These are phyloP conservation scores for Claviceps maximensis DNA, from an alignment of 2,329 filamentous ascomycete species.

Conservation along the genomic window DNA sequence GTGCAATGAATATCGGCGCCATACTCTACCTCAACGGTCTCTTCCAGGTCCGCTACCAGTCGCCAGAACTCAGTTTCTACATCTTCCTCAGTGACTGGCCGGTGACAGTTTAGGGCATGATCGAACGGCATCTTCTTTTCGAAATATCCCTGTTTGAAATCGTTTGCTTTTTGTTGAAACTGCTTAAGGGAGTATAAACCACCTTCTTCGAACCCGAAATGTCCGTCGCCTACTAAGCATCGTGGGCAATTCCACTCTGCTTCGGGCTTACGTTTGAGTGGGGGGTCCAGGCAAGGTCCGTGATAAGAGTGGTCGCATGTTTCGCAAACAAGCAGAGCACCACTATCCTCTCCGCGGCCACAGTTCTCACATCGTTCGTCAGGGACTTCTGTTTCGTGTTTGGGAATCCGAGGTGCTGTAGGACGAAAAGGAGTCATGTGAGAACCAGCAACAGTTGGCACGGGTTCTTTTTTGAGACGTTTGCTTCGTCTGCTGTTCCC, in stretches of 20 bases:
- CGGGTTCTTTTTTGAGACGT: slow-evolving; percentile 67
- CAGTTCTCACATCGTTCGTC: slow-evolving; percentile 74
- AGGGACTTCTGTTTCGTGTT: slow-evolving; percentile 34
- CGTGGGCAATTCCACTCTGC: slow-evolving; percentile 92
- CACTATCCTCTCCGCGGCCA: slow-evolving; percentile 60
- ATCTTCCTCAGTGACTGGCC: slow-evolving; percentile 82
- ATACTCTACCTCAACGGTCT: slow-evolving; percentile 95
- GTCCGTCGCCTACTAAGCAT: slow-evolving; percentile 88
- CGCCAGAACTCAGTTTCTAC: slow-evolving; percentile 96
- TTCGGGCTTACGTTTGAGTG: slow-evolving; percentile 62
- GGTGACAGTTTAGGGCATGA: slow-evolving; percentile 64
- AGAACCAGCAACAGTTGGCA: slow-evolving; percentile 83
- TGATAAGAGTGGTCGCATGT: slow-evolving; percentile 86
- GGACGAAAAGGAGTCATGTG: slow-evolving; percentile 93
- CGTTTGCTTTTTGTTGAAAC: slow-evolving; percentile 90
- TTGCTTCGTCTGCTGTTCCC: slow-evolving; percentile 73
- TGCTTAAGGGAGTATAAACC: slow-evolving; percentile 89
- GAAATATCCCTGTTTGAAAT: slow-evolving; percentile 92
- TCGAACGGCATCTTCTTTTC: slow-evolving; percentile 82
- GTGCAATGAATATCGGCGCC: slow-evolving; percentile 97
- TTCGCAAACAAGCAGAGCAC: slow-evolving; percentile 68
- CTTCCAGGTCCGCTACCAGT: slow-evolving; percentile 82
- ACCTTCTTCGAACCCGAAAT: slow-evolving; percentile 95
- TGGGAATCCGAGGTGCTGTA: slow-evolving; percentile 52
- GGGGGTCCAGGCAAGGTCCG: slow-evolving; percentile 77